These are phyloP conservation scores for Cornus kousa DNA, from an alignment of 148 eudicot genomes.

Conservation along the genomic window DNA sequence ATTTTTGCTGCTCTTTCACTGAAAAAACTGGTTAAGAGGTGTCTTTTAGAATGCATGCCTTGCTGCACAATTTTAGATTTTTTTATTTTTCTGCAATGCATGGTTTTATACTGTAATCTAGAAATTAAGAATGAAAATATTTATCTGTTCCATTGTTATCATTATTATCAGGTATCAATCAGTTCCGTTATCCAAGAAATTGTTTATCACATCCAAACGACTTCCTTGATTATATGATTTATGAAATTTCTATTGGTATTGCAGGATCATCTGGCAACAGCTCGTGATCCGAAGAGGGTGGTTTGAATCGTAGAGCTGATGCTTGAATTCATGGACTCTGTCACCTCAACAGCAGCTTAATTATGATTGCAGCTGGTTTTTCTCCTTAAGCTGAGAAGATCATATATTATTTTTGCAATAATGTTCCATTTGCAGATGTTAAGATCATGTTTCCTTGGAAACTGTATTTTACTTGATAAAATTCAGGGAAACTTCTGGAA, in stretches of 20 bases:
- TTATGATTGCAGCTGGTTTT: background rate
- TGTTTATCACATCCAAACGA: background rate
- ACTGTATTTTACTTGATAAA: background rate
- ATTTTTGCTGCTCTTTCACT: no score
- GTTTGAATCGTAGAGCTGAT: conserved; percentile 18
- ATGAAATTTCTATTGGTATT: conserved; percentile 13
- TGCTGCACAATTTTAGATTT: background rate
- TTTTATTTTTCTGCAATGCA: background rate
- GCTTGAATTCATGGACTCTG: background rate
- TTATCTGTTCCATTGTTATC: background rate
- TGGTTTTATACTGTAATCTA: background rate
- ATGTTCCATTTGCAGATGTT: conserved; percentile 6
- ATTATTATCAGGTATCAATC: no score
- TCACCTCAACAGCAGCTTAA: background rate
- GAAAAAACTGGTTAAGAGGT: background rate
- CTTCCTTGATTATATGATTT: background rate
- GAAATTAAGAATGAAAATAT: background rate
- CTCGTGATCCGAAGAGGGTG: conserved; percentile 63
- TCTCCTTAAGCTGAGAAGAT: background rate
- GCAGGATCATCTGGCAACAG: conserved; percentile 71
- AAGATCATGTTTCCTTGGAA: background rate
- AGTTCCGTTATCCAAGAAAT: background rate
- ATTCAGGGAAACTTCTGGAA: background rate
- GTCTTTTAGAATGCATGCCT: background rate
- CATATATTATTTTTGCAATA: conserved; percentile 16